Evolutionary conservation across 192 early-diverging fungal species (phyloP).

Genomic region (Rhizophagus prolifer): DNA sequence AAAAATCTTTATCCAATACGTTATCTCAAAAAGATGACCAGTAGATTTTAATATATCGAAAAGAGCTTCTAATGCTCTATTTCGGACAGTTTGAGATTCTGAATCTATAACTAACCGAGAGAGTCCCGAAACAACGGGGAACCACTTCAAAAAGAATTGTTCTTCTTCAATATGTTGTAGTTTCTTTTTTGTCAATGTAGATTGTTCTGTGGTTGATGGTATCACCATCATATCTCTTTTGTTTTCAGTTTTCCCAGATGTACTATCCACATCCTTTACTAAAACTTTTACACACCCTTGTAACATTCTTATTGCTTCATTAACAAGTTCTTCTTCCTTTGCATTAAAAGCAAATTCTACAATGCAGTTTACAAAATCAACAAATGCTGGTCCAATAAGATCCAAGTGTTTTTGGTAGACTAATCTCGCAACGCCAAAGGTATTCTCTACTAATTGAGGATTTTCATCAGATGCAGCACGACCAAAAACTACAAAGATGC

Average conservation of each 20-base stretch:
- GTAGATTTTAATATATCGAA: slow-evolving; percentile 82
- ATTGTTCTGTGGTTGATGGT: slow-evolving; percentile 65
- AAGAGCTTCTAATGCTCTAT: slow-evolving; percentile 74
- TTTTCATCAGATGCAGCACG: slow-evolving; percentile 66
- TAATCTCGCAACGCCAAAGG: slow-evolving; percentile 43
- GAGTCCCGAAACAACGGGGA: slow-evolving; percentile 48
- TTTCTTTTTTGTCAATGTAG: slow-evolving; percentile 29
- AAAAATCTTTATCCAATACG: slow-evolving; percentile 82
- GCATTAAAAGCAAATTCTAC: slow-evolving; percentile 52
- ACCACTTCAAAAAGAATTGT: slow-evolving; percentile 51
- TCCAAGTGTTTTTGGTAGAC: slow-evolving; percentile 48
- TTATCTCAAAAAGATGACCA: slow-evolving; percentile 72
- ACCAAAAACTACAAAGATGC: slow-evolving; percentile 63
- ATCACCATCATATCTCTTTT: slow-evolving; percentile 44
- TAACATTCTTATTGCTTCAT: slow-evolving; percentile 60
- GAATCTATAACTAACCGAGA: slow-evolving; percentile 48
- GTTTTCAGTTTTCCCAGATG: slow-evolving; percentile 15
- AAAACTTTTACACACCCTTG: slow-evolving; percentile 44
- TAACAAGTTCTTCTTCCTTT: slow-evolving; percentile 41
- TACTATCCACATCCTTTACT: slow-evolving; percentile 36
- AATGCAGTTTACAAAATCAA: slow-evolving; percentile 49
- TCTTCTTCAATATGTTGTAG: slow-evolving; percentile 42
- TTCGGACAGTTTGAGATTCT: slow-evolving; percentile 38
- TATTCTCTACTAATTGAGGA: slow-evolving; percentile 47
- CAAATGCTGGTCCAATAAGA: slow-evolving; percentile 47